Percentiles rank a stretch among this genome's conserved stretches.
These are phyloP conservation scores for Ashbya aceris DNA, from an alignment of 1,139 yeast species.

Conservation along the genomic window DNA sequence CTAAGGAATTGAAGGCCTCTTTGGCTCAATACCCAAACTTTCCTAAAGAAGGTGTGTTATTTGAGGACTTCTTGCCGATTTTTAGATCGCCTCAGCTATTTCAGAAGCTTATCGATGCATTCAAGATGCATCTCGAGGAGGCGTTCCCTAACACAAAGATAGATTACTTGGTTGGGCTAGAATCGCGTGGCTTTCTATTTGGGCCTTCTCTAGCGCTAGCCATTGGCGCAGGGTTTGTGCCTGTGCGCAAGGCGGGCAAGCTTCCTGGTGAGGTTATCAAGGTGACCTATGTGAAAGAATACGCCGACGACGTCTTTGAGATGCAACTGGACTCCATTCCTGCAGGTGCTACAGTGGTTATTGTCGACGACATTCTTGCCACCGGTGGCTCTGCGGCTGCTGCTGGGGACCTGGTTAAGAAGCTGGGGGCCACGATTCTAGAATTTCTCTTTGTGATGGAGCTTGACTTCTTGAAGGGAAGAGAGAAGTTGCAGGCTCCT, in stretches of 20 bases:
- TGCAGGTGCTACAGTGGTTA: constrained; percentile 67
- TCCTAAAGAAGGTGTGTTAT: constrained; percentile 85
- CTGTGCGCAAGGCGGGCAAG: constrained; percentile 91
- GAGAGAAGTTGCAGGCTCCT: constrained; percentile 78
- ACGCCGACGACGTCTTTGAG: constrained; percentile 83
- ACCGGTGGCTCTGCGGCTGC: constrained; percentile 96
- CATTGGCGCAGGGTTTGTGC: constrained; percentile 82
- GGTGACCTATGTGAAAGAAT: constrained; percentile 81
- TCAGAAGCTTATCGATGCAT: constrained; percentile 71
- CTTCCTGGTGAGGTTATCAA: constrained; percentile 74
- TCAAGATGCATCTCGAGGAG: constrained; percentile 62
- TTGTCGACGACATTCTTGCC: constrained; percentile 94
- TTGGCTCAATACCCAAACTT: constrained; percentile 84
- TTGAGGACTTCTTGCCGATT: constrained; percentile 92
- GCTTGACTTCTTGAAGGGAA: constrained; percentile 87
- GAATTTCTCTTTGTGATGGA: constrained; percentile 89
- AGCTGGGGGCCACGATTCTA: constrained; percentile 57
- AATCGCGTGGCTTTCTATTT: constrained; percentile 91
- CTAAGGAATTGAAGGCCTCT: constrained; percentile 53
- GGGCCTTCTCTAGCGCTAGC: constrained; percentile 94
- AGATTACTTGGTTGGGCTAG: constrained; percentile 88
- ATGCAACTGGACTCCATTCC: constrained; percentile 80
- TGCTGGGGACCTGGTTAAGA: constrained; percentile 75
- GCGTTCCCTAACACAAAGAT: constrained; percentile 45
- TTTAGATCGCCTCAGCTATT: constrained; percentile 75